These are phyloP conservation scores for Trypanosoma mega DNA, from an alignment of 208 protist genomes.

Conservation along the genomic window DNA sequence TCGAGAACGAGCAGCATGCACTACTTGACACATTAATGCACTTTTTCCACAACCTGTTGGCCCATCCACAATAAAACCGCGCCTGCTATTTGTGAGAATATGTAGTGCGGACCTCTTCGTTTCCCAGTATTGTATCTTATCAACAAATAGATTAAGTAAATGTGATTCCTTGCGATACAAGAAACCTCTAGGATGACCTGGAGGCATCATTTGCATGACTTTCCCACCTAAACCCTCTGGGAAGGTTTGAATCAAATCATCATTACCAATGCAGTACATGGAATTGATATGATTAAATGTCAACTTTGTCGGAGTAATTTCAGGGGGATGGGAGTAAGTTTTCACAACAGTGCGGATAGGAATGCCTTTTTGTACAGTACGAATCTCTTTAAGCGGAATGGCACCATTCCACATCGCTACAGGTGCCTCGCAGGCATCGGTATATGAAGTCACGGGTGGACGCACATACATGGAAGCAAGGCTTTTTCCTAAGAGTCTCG, in stretches of 20 bases:
- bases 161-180: conserved; percentile 90
- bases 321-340: conserved; percentile 78
- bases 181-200: conserved; percentile 87
- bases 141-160: conserved; percentile 87
- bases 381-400: conserved; percentile 74
- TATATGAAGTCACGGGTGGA: conserved; percentile 66
- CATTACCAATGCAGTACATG: conserved; percentile 91
- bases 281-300: conserved; percentile 86
- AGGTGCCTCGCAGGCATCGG: conserved; percentile 86
- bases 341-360: conserved; percentile 58
- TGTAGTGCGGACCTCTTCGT: conserved; percentile 56
- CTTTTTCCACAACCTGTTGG: conserved; percentile 86
- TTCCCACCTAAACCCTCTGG: conserved; percentile 88
- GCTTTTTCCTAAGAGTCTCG: conserved; percentile 45
- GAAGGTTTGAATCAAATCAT: conserved; percentile 81
- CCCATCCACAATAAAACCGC: conserved; percentile 87
- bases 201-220: conserved; percentile 90
- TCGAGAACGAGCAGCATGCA: conserved; percentile 81
- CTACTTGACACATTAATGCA: conserved; percentile 85
- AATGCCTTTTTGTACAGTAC: conserved; percentile 50
- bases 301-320: conserved; percentile 55
- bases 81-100: conserved; percentile 60
- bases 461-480: conserved; percentile 58
- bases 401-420: conserved; percentile 84
- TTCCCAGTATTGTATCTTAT: conserved; percentile 84